Percentiles rank a stretch among this genome's conserved stretches.
Evolutionary conservation across 1,284 basidiomycete species (phyloP).

Genomic region (Apiotrichum gracile): DNA sequence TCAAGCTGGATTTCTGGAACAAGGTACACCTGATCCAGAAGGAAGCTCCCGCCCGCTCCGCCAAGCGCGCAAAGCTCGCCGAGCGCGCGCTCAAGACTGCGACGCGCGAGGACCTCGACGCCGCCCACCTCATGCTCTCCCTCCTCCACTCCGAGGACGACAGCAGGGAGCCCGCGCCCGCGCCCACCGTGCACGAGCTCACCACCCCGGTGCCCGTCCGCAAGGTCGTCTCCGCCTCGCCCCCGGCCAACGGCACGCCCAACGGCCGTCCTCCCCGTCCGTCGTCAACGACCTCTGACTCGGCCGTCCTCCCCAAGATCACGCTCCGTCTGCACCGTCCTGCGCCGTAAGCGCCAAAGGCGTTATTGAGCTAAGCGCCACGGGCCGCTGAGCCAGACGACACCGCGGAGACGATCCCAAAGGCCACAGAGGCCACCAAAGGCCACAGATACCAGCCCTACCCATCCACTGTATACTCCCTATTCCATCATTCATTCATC

Average conservation of each 20-base stretch:
- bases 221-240: background rate
- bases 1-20: conserved; percentile 92
- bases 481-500: too few species aligned
- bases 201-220: background rate
- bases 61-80: conserved; percentile 1
- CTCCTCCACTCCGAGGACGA: conserved; percentile 3
- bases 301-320: background rate
- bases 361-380: too few species aligned
- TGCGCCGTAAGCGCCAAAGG: too few species aligned
- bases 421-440: too few species aligned
- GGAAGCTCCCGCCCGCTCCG: conserved; percentile 9
- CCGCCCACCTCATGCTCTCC: conserved; percentile 24
- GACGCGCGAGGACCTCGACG: conserved; percentile 27
- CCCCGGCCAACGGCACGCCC: background rate
- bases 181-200: background rate
- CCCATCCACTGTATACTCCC: too few species aligned
- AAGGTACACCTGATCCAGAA: conserved; percentile 55
- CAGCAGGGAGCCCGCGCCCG: too few species aligned
- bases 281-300: background rate
- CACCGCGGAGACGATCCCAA: too few species aligned
- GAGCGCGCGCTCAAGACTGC: conserved; percentile 5
- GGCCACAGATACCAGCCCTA: too few species aligned
- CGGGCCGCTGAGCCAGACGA: too few species aligned
- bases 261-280: background rate
- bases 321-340: background rate